Evolutionary conservation across 306 rosid genomes (phyloP), one percentile per base, ranked within the genome.

Genomic region (Arachis hypogaea): DNA sequence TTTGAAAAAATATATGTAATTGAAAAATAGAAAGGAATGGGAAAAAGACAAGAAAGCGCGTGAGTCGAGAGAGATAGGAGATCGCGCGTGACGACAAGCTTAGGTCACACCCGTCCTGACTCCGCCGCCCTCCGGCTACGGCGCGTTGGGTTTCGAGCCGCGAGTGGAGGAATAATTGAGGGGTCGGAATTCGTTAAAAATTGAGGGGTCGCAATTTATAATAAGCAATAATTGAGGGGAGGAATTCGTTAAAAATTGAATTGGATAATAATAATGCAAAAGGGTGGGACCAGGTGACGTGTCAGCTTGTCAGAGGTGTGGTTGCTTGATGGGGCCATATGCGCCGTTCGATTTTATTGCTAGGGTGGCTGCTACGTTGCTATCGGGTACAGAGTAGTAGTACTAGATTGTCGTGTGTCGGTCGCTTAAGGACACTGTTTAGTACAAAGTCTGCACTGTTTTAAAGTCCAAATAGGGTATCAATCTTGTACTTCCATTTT

Each of bases 41-140:
- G 45, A 72, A 67, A 83, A 78, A 83, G 85, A 52, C 66, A 36
- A 83, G 36, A 18, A 57, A 61, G 86, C 84, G 82, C 85, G 90
- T 85, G 86, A 47, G 71, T 43, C 88, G 81, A 90, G 93, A 76
- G 77, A 59, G 84, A 78, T 86, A 72, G 85, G 69, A 77, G 82
- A 78, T 76, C 81, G 87, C 83, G 87, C 86, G 84, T 86, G 94
- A 91, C 84, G 88, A 82, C 67, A 78, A 42, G 55, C 77, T 82
- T 64, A 78, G 57, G 80, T 82, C 82, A 82, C 69, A 62, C 63
- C 11, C 3, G 28, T 22, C 52, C 52, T 47, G 52, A 47, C 52
- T 44, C 75, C 86, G 83, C 86, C 80, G 80, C 82, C 80, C 80
- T 74, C 75, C 60, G 70, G 57, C 83, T 78, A 78, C 71, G 72